phyloP scores from a whole-genome alignment of 495 filamentous ascomycete genomes.

The Podospora sp. region DNA sequence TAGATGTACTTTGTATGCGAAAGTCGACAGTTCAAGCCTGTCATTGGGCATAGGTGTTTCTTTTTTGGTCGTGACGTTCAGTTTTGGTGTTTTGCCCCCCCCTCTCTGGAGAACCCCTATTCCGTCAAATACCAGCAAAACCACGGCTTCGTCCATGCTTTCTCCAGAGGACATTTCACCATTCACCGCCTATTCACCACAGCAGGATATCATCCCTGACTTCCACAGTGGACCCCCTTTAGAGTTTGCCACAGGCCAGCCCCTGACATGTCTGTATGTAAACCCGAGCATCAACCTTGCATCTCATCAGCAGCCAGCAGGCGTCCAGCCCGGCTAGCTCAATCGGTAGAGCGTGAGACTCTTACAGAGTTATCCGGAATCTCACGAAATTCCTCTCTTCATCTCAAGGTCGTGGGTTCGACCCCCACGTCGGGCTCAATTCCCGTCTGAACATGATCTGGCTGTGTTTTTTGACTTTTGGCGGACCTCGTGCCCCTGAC shows the following conservation, averaged over 20 bases:
- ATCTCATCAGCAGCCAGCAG: background rate
- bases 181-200: too few relatives aligned
- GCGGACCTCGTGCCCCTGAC: too few relatives aligned
- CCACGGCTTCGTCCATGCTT: too few relatives aligned
- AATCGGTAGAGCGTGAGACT: conserved; percentile 85
- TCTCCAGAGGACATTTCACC: too few relatives aligned
- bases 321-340: conserved; percentile 60
- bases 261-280: background rate
- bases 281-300: background rate
- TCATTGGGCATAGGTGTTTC: background rate
- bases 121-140: too few relatives aligned
- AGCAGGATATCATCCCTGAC: background rate
- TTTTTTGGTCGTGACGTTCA: background rate
- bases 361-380: background rate
- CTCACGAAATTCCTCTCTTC: background rate
- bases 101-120: too few relatives aligned
- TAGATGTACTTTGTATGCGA: background rate
- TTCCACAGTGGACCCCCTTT: background rate
- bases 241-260: background rate
- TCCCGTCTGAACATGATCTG: background rate
- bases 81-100: background rate
- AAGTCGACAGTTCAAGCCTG: conserved; percentile 9
- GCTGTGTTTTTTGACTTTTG: background rate
- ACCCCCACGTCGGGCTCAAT: conserved; percentile 14
- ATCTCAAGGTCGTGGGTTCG: conserved; percentile 16